Evolutionary conservation across 225 moss, liverwort and hornwort genomes (phyloP).

Genomic region (Takakia lepidozioides): DNA sequence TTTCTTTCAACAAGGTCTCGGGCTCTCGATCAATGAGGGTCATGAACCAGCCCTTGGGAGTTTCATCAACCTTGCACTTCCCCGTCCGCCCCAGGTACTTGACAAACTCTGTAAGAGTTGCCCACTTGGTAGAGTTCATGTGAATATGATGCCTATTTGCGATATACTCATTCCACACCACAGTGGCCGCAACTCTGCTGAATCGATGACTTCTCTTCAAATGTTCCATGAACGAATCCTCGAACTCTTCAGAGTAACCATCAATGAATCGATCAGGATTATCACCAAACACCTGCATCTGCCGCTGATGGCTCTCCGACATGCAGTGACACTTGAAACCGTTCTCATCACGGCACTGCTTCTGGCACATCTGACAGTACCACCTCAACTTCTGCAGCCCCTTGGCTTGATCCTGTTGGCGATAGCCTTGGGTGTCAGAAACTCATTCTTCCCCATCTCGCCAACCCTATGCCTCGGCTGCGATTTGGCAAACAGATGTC

Average conservation of each 20-base stretch:
- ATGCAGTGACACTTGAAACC: constrained; percentile 90
- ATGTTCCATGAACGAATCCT: constrained; percentile 71
- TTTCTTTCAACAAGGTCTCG: constrained; percentile 68
- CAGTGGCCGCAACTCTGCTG: constrained; percentile 74
- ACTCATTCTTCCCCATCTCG: constrained; percentile 91
- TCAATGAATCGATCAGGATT: constrained; percentile 81
- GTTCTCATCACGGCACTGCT: constrained; percentile 88
- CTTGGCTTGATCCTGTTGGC: constrained; percentile 87
- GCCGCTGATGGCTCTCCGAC: constrained; percentile 82
- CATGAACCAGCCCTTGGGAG: constrained; percentile 87
- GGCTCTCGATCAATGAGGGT: constrained; percentile 75
- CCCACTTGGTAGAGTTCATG: constrained; percentile 88
- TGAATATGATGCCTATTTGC: constrained; percentile 79
- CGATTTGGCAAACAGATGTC: too few relatives aligned
- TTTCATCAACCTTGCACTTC: constrained; percentile 87
- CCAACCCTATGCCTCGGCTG: too few relatives aligned
- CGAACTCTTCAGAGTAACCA: constrained; percentile 86
- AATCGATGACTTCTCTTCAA: constrained; percentile 69
- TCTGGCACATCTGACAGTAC: constrained; percentile 97
- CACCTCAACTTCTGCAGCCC: constrained; percentile 88
- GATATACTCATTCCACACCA: constrained; percentile 89
- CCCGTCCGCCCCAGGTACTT: constrained; percentile 74
- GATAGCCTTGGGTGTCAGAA: constrained; percentile 85
- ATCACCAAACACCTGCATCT: constrained; percentile 89
- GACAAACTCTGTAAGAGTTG: constrained; percentile 79